Conservation (phyloP, 2,329 filamentous ascomycete genomes). For the Pseudocercospora musae region DNA sequence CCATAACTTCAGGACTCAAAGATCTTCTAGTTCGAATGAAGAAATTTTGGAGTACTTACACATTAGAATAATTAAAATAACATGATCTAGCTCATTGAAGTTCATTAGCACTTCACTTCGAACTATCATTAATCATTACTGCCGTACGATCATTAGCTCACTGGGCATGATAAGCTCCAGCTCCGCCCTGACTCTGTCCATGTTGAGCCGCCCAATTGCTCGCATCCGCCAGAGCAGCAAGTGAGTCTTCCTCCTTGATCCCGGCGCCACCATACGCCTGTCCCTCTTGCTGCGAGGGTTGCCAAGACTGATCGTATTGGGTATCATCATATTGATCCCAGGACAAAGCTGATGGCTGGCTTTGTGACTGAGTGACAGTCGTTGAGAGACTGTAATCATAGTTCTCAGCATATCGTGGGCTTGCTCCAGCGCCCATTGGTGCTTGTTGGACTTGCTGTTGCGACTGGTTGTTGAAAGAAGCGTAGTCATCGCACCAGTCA, state of each 20-base stretch:
- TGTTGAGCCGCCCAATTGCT: not conserved
- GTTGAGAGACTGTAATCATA: not conserved
- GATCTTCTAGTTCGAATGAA: too few species aligned
- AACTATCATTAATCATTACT: not conserved
- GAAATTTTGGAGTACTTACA: not conserved
- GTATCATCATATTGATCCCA: not conserved
- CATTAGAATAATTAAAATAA: not conserved
- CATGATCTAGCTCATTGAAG: not conserved
- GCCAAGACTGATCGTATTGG: not conserved
- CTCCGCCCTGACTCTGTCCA: not conserved
- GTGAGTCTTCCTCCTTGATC: not conserved
- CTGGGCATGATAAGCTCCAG: not conserved
- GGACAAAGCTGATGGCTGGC: not conserved
- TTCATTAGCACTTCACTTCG: not conserved
- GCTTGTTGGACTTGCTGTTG: not conserved
- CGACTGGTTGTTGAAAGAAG: not conserved
- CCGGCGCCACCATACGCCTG: not conserved
- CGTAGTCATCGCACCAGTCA: not conserved
- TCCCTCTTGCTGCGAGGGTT: not conserved
- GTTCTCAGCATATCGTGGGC: not conserved
- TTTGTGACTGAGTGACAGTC: not conserved
- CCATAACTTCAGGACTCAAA: too few species aligned
- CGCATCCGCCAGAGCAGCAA: not conserved
- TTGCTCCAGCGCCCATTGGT: constrained; percentile 6
- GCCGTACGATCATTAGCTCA: not conserved